Evolutionary conservation across 306 rosid species (phyloP), one percentile per base, ranked within the genome.

Genomic region (Cicer cuneatum): DNA sequence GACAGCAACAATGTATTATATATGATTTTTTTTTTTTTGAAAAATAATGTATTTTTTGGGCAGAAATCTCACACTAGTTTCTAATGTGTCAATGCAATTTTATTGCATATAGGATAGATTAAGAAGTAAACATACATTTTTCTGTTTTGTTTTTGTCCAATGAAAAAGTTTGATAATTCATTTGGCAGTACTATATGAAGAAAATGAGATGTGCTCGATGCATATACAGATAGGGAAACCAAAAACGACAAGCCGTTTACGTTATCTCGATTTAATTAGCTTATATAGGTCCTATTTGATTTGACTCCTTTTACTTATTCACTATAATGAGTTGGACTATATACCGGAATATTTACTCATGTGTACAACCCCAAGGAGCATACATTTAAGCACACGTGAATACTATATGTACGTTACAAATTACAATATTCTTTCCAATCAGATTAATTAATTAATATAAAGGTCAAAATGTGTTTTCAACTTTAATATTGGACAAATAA

Each of bases 101-200:
- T 21, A 21, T 21, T 21, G 29, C 29, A 21, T 21, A 21, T 21
- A 21, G 2, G 1, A 21, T 21, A 1, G 33, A 24, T 24, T 24
- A n/a, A n/a, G n/a, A n/a, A n/a, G n/a, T n/a, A n/a, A n/a, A n/a
- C n/a, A n/a, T n/a, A n/a, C n/a, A n/a, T n/a, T n/a, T n/a, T 10
- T 3, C 0, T 46, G 19, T 24, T 46, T 8, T 43, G 13, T 43
- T 43, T 73, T 73, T 21, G 10, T 13, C 24, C 8, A 45, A 2
- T 59, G 67, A 41, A 49, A 13, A 68, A 57, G 61, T 41, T 68
- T 67, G 75, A 58, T 58, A 47, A 57, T 18, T 12, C 35, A 77
- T 47, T 18, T 47, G 59, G 7, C 69, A 46, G 8, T 39, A n/a
- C 29, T 11, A 19, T 24, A 3, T 10, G 24, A 16, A 57, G 81